A percentile compares a stretch with the other conserved stretches of the same genome.
Evolutionary conservation across 148 eudicot genomes (phyloP).

Genomic region (Camellia japonica): DNA sequence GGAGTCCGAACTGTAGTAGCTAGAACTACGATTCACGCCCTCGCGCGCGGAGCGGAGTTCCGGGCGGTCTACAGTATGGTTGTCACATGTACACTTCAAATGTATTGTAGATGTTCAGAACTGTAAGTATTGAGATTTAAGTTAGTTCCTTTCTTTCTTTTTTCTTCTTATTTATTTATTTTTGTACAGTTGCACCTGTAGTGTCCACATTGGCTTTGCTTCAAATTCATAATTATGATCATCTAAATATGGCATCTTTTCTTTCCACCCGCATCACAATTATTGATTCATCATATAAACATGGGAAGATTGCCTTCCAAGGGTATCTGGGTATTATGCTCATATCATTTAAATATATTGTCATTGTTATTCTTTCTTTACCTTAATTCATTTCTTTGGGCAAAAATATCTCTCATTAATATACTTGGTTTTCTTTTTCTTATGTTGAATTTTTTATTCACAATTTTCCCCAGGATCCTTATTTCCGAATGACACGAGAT

Average conservation of each 20-base stretch:
- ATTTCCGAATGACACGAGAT: constrained; percentile 93
- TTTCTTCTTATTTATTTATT: background rate
- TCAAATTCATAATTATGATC: background rate
- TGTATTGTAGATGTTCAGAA: background rate
- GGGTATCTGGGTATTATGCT: background rate
- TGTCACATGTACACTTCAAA: background rate
- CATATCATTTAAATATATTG: no score
- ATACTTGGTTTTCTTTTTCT: no score
- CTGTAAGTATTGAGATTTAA: background rate
- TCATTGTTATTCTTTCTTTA: no score
- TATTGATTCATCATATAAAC: background rate
- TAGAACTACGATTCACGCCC: no score
- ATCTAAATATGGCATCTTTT: background rate
- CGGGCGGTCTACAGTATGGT: no score
- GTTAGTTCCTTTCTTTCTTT: background rate
- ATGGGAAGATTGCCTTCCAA: background rate
- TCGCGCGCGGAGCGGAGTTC: no score
- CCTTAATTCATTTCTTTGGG: no score
- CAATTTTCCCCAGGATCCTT: constrained; percentile 70
- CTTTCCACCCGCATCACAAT: background rate
- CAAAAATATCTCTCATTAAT: no score
- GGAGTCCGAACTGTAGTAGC: no score
- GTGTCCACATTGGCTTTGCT: background rate
- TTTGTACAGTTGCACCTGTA: no score
- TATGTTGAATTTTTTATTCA: background rate